Conservation (phyloP, 768 basidiomycete species). For the Cubamyces lactineus region DNA sequence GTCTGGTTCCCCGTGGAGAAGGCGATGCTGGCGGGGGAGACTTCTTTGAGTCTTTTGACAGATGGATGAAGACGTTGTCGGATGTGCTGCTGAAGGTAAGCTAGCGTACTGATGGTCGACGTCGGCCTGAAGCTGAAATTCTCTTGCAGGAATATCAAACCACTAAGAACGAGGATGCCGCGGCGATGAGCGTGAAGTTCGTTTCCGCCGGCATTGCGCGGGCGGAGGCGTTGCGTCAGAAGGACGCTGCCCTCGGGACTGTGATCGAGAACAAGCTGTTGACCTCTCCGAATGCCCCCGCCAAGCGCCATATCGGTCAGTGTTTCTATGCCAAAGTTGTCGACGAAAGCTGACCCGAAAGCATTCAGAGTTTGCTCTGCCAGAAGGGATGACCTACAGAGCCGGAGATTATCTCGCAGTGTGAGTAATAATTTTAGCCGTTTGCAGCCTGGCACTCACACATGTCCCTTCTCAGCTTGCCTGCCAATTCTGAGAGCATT, state of each 20-base stretch:
- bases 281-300: slow-evolving; percentile 41
- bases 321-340: too few species aligned
- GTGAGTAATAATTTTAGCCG: slow-evolving; percentile 27
- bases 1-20: slow-evolving; percentile 42
- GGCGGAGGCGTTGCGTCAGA: slow-evolving; percentile 40
- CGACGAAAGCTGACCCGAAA: too few species aligned
- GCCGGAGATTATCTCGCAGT: slow-evolving; percentile 54
- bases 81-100: slow-evolving; percentile 38
- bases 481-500: slow-evolving; percentile 43
- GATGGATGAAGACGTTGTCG: slow-evolving; percentile 46
- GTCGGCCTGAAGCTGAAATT: slow-evolving; percentile 1
- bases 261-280: slow-evolving; percentile 45
- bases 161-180: slow-evolving; percentile 15
- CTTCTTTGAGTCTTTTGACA: slow-evolving; percentile 50
- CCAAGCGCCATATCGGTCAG: slow-evolving; percentile 47
- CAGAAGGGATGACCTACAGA: slow-evolving; percentile 41
- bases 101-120: neutral
- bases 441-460: neutral
- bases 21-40: slow-evolving; percentile 45
- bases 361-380: slow-evolving; percentile 42
- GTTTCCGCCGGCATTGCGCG: slow-evolving; percentile 39
- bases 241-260: slow-evolving; percentile 41
- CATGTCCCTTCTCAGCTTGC: slow-evolving; percentile 36
- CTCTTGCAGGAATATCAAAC: slow-evolving; percentile 37
- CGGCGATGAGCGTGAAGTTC: slow-evolving; percentile 36